phyloP scores from a whole-genome alignment of 768 basidiomycete species.

The Pleurotus sapidus region DNA sequence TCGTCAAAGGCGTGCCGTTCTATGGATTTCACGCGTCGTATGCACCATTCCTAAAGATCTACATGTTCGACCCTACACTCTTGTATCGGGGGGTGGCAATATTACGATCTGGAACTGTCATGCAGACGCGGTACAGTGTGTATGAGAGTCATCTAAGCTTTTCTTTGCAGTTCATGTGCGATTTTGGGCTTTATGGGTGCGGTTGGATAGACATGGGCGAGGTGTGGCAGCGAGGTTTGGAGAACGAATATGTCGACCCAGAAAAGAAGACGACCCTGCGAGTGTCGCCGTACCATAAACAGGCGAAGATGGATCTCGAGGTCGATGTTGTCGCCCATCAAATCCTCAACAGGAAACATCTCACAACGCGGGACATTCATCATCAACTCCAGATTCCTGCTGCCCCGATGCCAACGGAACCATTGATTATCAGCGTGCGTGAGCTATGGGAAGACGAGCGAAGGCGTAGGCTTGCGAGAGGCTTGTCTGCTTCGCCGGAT shows the following conservation, averaged over 20 bases:
- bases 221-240: conserved; percentile 54
- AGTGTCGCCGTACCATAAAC: conserved; percentile 57
- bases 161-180: conserved; percentile 88
- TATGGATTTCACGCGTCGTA: conserved; percentile 91
- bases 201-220: conserved; percentile 75
- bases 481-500: conserved; percentile 69
- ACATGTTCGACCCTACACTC: conserved; percentile 66
- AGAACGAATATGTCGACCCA: conserved; percentile 25
- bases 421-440: conserved; percentile 82
- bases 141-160: conserved; percentile 92
- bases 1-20: conserved; percentile 94
- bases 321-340: conserved; percentile 79
- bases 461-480: conserved; percentile 61
- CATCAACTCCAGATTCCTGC: conserved; percentile 71
- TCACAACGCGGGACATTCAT: conserved; percentile 59
- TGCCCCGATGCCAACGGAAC: conserved; percentile 52
- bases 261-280: conserved; percentile 28
- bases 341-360: conserved; percentile 77
- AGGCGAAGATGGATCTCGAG: conserved; percentile 73
- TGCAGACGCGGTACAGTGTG: conserved; percentile 73
- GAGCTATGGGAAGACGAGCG: conserved; percentile 98
- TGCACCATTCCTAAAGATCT: conserved; percentile 86
- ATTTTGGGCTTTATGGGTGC: conserved; percentile 94
- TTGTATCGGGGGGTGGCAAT: conserved; percentile 72
- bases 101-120: conserved; percentile 77